Evolutionary conservation across 352 stramenopile species (phyloP).

Genomic region (Phytophthora sojae): DNA sequence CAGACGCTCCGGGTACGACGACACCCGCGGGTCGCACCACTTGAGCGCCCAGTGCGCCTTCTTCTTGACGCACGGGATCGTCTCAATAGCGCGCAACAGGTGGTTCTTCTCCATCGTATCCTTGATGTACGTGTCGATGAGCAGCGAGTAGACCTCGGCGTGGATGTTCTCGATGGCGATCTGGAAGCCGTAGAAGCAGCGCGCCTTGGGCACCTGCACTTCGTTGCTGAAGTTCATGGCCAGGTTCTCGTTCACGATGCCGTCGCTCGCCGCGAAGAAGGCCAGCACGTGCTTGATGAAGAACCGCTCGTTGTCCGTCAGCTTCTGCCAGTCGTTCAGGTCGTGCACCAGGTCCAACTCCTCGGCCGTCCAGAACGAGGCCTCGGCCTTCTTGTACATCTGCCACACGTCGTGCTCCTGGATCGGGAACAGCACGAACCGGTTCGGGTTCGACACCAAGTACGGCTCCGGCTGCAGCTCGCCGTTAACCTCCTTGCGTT

Average conservation of each 20-base stretch:
- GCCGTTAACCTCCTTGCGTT: slow-evolving; percentile 85
- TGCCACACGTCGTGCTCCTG: slow-evolving; percentile 97
- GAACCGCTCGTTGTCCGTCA: slow-evolving; percentile 96
- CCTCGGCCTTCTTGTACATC: slow-evolving; percentile 99
- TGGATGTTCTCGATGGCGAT: slow-evolving; percentile 99
- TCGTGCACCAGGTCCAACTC: slow-evolving; percentile 98
- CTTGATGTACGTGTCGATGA: slow-evolving; percentile 99
- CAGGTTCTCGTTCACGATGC: slow-evolving; percentile 99
- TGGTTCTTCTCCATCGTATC: slow-evolving; percentile 94
- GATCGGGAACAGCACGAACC: slow-evolving; percentile 99
- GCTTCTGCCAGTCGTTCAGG: slow-evolving; percentile 93
- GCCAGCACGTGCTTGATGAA: slow-evolving; percentile 98
- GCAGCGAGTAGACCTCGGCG: slow-evolving; percentile 98
- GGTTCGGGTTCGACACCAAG: slow-evolving; percentile 94
- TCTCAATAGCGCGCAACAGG: slow-evolving; percentile 98
- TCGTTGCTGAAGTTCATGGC: slow-evolving; percentile 99
- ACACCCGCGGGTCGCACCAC: slow-evolving; percentile 94
- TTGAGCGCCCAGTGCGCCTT: slow-evolving; percentile 86
- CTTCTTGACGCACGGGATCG: slow-evolving; percentile 97
- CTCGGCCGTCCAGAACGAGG: slow-evolving; percentile 99
- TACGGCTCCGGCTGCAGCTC: slow-evolving; percentile 92
- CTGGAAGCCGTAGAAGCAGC: slow-evolving; percentile 99
- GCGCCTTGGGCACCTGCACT: slow-evolving; percentile 96
- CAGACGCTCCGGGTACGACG: slow-evolving; percentile 96
- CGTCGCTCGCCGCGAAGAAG: slow-evolving; percentile 99